Conservation (phyloP, 2,329 filamentous ascomycete genomes). For the Fusarium nodosum region DNA sequence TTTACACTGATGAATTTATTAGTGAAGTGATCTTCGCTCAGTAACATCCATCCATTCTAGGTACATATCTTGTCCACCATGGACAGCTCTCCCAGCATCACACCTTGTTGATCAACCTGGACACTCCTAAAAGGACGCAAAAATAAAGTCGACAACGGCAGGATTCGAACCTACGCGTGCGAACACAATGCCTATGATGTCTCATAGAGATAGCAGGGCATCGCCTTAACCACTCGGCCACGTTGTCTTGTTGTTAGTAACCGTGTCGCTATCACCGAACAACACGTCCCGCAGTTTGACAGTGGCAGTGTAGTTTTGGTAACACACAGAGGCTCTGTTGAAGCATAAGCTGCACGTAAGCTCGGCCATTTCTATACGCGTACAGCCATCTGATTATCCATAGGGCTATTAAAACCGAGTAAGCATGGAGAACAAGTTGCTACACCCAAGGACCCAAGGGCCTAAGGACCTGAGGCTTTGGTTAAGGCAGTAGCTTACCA, state of each 20-base stretch:
- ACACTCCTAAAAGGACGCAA: not conserved
- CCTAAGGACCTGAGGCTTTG: not conserved
- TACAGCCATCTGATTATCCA: not conserved
- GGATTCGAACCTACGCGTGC: conserved; percentile 35
- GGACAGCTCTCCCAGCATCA: not conserved
- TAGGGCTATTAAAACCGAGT: not conserved
- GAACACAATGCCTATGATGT: conserved; percentile 24
- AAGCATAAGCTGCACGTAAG: not conserved
- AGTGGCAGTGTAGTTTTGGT: no score
- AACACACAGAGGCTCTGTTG: not conserved
- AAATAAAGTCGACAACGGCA: conserved; percentile 16
- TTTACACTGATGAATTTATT: not conserved
- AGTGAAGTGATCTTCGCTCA: no score
- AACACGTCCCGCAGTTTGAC: not conserved
- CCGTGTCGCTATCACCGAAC: not conserved
- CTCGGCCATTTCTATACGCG: not conserved
- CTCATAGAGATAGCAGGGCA: conserved; percentile 30
- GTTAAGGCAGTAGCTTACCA: not conserved
- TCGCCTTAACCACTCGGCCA: conserved; percentile 34
- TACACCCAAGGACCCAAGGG: not conserved
- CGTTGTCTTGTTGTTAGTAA: conserved; percentile 12
- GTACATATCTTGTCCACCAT: not conserved
- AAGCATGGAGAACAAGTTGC: not conserved
- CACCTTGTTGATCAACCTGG: not conserved
- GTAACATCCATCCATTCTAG: no score